Conservation (phyloP, 345 rosid genomes). For the Cardiospermum halicacabum region DNA sequence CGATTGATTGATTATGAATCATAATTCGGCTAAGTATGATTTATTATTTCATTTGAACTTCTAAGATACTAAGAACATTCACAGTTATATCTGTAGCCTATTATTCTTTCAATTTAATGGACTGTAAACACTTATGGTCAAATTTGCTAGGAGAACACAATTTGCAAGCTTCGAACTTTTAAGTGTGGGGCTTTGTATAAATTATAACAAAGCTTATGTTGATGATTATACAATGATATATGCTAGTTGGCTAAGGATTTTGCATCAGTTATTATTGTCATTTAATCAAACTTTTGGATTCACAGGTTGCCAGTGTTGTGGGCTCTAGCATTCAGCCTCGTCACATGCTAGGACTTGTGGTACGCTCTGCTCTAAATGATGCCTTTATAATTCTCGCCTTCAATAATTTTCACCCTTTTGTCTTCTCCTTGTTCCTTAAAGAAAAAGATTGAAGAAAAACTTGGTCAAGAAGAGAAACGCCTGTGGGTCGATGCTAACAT, state of each 20-base stretch:
- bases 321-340: conserved; percentile 57
- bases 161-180: background rate
- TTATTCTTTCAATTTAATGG: background rate
- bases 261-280: background rate
- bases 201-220: background rate
- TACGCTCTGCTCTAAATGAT: conserved; percentile 13
- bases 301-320: conserved; percentile 42
- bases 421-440: background rate
- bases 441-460: conserved; percentile 36
- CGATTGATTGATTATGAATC: background rate
- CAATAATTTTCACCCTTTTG: background rate
- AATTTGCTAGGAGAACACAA: background rate
- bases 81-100: background rate
- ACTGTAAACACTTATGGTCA: background rate
- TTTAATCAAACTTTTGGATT: background rate
- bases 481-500: conserved; percentile 28
- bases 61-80: background rate
- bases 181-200: background rate
- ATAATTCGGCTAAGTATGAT: background rate
- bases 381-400: background rate
- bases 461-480: conserved; percentile 28
- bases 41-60: background rate
- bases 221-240: background rate
- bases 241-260: background rate
- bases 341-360: conserved; percentile 39